Conservation (phyloP, 306 rosid species). For the Malus domestica region DNA sequence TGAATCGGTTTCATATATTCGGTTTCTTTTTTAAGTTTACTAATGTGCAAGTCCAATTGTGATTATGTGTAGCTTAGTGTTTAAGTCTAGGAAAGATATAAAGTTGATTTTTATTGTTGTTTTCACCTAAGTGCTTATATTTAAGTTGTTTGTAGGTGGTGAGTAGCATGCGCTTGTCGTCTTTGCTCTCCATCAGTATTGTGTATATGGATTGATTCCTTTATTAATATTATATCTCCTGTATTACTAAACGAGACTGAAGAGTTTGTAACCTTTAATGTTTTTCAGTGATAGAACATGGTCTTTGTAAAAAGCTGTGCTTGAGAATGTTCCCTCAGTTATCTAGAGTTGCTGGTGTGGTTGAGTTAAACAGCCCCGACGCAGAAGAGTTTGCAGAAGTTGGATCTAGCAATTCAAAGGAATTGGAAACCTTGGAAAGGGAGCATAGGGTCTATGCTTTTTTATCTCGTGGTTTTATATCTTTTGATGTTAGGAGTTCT, state of each 20-base stretch:
- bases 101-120: background rate
- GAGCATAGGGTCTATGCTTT: constrained; percentile 59
- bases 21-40: background rate
- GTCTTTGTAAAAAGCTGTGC: constrained; percentile 70
- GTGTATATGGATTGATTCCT: background rate
- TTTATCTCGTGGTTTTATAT: constrained; percentile 30
- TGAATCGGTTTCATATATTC: background rate
- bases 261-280: background rate
- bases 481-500: constrained; percentile 37
- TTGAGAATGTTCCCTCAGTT: constrained; percentile 77
- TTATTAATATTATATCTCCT: background rate
- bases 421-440: constrained; percentile 44
- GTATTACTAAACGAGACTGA: background rate
- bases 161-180: background rate
- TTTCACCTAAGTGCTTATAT: background rate
- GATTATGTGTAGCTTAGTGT: background rate
- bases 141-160: background rate
- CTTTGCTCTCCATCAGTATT: background rate
- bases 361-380: constrained; percentile 41
- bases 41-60: background rate
- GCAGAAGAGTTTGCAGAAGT: constrained; percentile 35
- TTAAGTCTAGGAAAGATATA: background rate
- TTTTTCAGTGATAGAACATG: constrained; percentile 64
- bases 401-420: constrained; percentile 56
- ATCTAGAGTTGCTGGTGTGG: constrained; percentile 41